Conservation (phyloP, 1,284 basidiomycete species). For the Megacollybia platyphylla region DNA sequence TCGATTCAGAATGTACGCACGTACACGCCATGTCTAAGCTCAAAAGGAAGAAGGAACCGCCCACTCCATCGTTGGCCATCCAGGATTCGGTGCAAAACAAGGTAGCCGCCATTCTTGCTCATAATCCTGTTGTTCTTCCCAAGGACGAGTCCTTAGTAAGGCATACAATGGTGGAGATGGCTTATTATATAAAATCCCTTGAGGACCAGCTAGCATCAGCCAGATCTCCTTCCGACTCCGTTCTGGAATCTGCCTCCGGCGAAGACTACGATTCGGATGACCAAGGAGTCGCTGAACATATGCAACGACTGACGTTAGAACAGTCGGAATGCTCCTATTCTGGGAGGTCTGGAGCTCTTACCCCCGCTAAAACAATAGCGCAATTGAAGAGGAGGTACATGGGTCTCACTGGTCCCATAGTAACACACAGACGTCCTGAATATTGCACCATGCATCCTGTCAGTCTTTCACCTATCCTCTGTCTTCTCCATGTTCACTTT, state of each 20-base stretch:
- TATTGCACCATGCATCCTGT: slow-evolving; percentile 16
- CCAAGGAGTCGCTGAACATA: slow-evolving; percentile 19
- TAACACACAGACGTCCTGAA: slow-evolving; percentile 14
- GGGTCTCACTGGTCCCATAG: slow-evolving; percentile 3
- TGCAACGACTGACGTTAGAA: slow-evolving; percentile 21
- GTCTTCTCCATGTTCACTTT: background rate
- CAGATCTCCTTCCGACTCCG: background rate
- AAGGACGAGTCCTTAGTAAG: background rate
- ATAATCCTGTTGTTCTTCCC: background rate
- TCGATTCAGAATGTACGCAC: slow-evolving; percentile 53
- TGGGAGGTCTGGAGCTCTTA: slow-evolving; percentile 45
- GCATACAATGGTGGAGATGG: background rate
- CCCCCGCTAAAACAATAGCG: slow-evolving; percentile 39
- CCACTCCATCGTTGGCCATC: background rate
- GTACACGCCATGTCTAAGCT: slow-evolving; percentile 6
- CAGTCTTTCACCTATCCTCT: background rate
- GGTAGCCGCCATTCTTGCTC: background rate
- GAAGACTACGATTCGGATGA: slow-evolving; percentile 20
- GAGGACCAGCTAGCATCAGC: background rate
- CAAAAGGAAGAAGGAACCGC: background rate
- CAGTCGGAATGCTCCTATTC: slow-evolving; percentile 34
- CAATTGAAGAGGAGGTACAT: slow-evolving; percentile 23
- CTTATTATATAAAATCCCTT: slow-evolving; percentile 1
- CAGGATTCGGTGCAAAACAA: slow-evolving; percentile 1
- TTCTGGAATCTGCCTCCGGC: slow-evolving; percentile 8